Base-by-base conservation (phyloP, 1,284 basidiomycete genomes). In the Naganishia albida region DNA sequence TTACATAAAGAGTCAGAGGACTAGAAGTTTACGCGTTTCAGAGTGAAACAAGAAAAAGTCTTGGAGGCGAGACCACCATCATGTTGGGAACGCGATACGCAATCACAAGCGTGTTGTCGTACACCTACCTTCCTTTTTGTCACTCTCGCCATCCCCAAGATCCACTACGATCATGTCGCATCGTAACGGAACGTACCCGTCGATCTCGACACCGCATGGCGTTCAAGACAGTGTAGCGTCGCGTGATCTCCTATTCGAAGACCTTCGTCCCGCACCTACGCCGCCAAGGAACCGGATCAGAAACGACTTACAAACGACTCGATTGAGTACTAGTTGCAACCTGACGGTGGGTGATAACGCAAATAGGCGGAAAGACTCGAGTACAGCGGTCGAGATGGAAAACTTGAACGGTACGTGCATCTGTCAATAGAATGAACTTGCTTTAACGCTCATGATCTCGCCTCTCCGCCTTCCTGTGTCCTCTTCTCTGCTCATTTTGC, bases 201-300 rank as follows among this genome's bases (percentile, higher is more conserved):
- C 51, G 12, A 53, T 53, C 13, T 53, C 51, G 7, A 28, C 51
- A 20, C 51, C 51, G 30, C 51, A 18, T 20, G n/a, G 42, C n/a
- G 16, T 18, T 43, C 42, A 43, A 43, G 13, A 43, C 42, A 15
- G 13, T 15, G 16, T 43, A 20, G 16, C 16, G 3, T 43, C 42
- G 42, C 15, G 42, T 20, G n/a, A 51, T 30, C 23, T 46, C 26
- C 34, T 40, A 6, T 60, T 60, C 34, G 42, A 50, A 26, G 13
- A 60, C 18, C 46, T 44, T 38, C 56, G 56, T 26, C 34, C 46
- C 10, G 46, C 56, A 18, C 56, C 56, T 6, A 18, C n/a, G 20
- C 46, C 56, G 25, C 56, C 56, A 18, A 60, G 16, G 0, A 16
- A 23, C 34, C 28, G 38, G 3, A 49, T 2, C 2, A 4, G 13